phyloP scores from a whole-genome alignment of 176 grass and related monocot genomes.

The Raddia guianensis region DNA sequence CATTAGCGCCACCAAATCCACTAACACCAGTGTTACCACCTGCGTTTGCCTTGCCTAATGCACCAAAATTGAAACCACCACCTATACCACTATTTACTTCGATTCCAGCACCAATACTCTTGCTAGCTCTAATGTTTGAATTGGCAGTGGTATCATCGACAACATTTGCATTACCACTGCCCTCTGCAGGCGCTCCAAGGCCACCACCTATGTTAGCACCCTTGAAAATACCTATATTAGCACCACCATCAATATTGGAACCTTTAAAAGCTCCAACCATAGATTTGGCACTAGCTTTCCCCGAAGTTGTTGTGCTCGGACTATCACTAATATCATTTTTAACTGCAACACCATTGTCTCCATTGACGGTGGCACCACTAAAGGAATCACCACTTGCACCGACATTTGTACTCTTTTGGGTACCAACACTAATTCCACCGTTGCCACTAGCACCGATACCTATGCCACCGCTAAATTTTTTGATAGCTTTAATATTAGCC shows the following conservation, averaged over 20 bases:
- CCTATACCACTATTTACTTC: background rate
- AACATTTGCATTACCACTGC: background rate
- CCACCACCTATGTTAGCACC: background rate
- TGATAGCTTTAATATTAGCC: background rate
- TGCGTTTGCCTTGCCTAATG: background rate
- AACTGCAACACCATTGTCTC: background rate
- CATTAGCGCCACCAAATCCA: no score
- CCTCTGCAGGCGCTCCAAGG: background rate
- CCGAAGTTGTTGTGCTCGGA: background rate
- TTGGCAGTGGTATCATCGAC: background rate
- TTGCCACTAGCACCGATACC: background rate
- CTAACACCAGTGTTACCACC: background rate
- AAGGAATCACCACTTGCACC: background rate
- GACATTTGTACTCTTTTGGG: background rate
- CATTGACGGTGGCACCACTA: background rate
- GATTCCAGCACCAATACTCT: background rate
- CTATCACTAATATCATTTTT: background rate
- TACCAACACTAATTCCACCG: background rate
- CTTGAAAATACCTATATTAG: background rate
- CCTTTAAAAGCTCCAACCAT: background rate
- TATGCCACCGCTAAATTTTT: background rate
- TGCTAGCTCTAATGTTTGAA: background rate
- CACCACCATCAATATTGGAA: background rate
- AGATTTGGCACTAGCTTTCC: background rate
- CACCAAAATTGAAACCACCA: background rate